Evolutionary conservation across 2,329 filamentous ascomycete genomes (phyloP).

Genomic region (Phialocephala sp.): DNA sequence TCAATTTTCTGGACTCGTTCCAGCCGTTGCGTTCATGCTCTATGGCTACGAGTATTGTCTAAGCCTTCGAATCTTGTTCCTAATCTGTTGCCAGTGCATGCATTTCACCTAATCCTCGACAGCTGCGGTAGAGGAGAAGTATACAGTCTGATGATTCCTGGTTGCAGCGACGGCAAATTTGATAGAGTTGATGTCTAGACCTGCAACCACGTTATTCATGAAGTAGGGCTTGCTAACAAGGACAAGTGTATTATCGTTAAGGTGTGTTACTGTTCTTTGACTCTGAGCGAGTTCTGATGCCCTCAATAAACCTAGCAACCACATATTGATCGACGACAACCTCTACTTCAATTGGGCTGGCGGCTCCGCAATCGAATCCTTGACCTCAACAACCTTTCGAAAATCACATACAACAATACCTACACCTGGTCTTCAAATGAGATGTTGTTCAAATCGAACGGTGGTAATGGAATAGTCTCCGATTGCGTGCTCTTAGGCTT

Average conservation of each 20-base stretch:
- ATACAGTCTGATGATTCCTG: constrained; percentile 59
- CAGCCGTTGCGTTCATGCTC: constrained; percentile 31
- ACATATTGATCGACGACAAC: constrained; percentile 64
- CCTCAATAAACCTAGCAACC: constrained; percentile 55
- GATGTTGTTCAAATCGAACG: constrained; percentile 67
- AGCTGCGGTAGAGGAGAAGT: constrained; percentile 57
- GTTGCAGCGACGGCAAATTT: constrained; percentile 55
- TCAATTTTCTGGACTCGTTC: constrained; percentile 24
- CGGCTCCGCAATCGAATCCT: constrained; percentile 64
- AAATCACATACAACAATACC: constrained; percentile 61
- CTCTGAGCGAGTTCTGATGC: constrained; percentile 26
- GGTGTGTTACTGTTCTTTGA: constrained; percentile 34
- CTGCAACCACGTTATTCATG: constrained; percentile 62
- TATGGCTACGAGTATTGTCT: constrained; percentile 31
- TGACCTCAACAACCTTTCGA: constrained; percentile 53
- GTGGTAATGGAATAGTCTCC: constrained; percentile 56
- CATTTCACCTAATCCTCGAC: constrained; percentile 53
- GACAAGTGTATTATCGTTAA: constrained; percentile 66
- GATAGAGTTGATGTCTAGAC: constrained; percentile 62
- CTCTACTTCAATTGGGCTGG: constrained; percentile 67
- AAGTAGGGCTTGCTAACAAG: constrained; percentile 66
- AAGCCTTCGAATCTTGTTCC: constrained; percentile 14
- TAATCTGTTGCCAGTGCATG: constrained; percentile 21
- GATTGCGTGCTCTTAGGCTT: constrained; percentile 62
- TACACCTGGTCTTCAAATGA: constrained; percentile 62